Base-by-base conservation (phyloP, 2,329 filamentous ascomycete genomes). In the Daldinia sp. region DNA sequence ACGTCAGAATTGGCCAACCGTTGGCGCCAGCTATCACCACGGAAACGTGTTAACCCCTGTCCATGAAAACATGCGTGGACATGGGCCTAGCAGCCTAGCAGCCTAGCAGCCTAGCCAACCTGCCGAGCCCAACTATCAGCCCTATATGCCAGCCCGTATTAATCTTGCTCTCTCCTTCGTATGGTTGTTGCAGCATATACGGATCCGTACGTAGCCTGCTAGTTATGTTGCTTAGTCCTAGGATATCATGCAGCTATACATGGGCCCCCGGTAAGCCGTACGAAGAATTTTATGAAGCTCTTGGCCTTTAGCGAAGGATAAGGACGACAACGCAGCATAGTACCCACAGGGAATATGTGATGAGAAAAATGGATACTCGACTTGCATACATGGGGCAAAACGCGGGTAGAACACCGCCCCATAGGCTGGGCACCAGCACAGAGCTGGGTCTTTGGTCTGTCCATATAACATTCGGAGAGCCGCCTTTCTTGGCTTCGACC, bases 251-350 rank as follows among this genome's bases (percentile, higher is more conserved):
- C 41, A 30, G 51, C 25, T 55, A n/a, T 52, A 21, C 58, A 55
- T 51, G 51, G 47, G 23, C 51, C 32, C 32, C 39, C 17, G 29
- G 35, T 19, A 32, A 29, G 41, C 25, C 55, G 49, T 39, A 53
- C 49, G 57, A 56, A 25, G 30, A 52, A 30, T 30, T 59, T 66
- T 19, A 39, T 62, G 61, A 67, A 61, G 61, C 61, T 59, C 61
- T 47, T 49, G 11, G 43, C 27, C 34, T 59, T 48, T 25, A 62
- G 48, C 45, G 61, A 63, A 48, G 30, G 21, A 55, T 41, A 41
- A 61, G 51, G 15, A 50, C 58, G 61, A 67, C 64, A 67, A 61
- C 64, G 58, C 64, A 67, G 54, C 61, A 67, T 67, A n/a, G 39
- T 62, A 59, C 61, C 61, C 58, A 64, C 61, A 53, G 54, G 21